A percentile compares a stretch with the other conserved stretches of the same genome.
These are phyloP conservation scores for Marasmius tenuissimus DNA, from an alignment of 1,284 basidiomycete genomes.

Conservation along the genomic window DNA sequence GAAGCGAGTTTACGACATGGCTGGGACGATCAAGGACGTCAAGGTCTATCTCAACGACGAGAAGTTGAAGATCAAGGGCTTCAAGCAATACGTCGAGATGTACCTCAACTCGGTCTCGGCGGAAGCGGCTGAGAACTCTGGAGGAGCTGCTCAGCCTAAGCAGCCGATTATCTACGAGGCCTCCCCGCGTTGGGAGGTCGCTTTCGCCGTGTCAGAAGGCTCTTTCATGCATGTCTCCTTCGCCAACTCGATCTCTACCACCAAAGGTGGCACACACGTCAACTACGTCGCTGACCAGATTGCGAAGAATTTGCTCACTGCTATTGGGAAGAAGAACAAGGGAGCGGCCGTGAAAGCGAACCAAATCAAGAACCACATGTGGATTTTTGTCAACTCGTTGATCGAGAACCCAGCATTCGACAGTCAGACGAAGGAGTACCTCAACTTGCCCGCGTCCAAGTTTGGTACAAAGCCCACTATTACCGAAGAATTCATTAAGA, in stretches of 20 bases:
- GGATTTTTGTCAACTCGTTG: conserved; percentile 96
- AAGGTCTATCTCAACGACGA: conserved; percentile 96
- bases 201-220: conserved; percentile 92
- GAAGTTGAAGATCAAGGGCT: conserved; percentile 90
- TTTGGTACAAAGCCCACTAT: conserved; percentile 87
- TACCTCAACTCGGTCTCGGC: conserved; percentile 79
- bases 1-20: conserved; percentile 97
- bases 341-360: conserved; percentile 88
- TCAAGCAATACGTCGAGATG: conserved; percentile 98
- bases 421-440: conserved; percentile 97
- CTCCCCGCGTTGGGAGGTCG: conserved; percentile 91
- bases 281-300: conserved; percentile 87
- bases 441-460: conserved; percentile 87
- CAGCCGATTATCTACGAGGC: conserved; percentile 84
- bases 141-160: conserved; percentile 76
- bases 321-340: conserved; percentile 97
- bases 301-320: conserved; percentile 78
- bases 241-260: conserved; percentile 97
- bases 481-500: conserved; percentile 95
- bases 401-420: conserved; percentile 99
- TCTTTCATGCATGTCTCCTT: conserved; percentile 94
- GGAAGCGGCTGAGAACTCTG: conserved; percentile 63
- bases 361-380: conserved; percentile 97
- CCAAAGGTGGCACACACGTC: conserved; percentile 97
- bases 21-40: conserved; percentile 90